A percentile compares a stretch with the other conserved stretches of the same genome.
Evolutionary conservation across 2,329 filamentous ascomycete genomes (phyloP).

Genomic region (Clarireedia monteithiana): DNA sequence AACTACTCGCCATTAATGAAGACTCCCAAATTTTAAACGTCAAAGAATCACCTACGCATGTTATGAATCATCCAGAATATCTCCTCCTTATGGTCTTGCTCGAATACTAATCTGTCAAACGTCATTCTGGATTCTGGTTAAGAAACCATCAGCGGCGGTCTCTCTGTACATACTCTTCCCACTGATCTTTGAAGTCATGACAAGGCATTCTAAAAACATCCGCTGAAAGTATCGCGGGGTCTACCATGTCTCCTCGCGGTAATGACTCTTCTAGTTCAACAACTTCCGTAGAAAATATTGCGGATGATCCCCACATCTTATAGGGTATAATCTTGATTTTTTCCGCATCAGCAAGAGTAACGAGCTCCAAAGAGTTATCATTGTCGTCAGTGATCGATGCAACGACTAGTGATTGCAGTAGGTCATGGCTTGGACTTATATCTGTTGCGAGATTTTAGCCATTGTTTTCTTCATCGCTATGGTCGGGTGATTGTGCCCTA

Average conservation of each 20-base stretch:
- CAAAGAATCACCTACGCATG: constrained; percentile 15
- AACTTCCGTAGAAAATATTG: no score
- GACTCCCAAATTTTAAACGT: neutral
- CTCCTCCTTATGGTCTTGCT: constrained; percentile 23
- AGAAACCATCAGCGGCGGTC: neutral
- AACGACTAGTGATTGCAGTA: no score
- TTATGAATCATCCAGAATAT: constrained; percentile 26
- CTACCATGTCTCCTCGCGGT: neutral
- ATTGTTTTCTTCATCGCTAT: no score
- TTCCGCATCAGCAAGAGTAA: no score
- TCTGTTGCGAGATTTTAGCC: no score
- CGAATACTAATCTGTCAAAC: constrained; percentile 24
- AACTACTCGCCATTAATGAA: constrained; percentile 10
- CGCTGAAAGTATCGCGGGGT: constrained; percentile 15
- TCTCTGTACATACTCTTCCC: constrained; percentile 21
- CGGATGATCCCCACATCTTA: no score
- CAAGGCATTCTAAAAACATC: constrained; percentile 23
- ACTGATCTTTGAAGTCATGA: constrained; percentile 18
- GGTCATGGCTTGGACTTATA: no score
- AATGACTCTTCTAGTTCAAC: no score
- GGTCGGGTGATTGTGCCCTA: no score
- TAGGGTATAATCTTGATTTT: no score
- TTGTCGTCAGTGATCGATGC: no score
- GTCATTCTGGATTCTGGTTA: neutral
- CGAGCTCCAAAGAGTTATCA: no score